phyloP scores from a whole-genome alignment of 2,329 filamentous ascomycete species.

The Ophiosphaerella herpotricha region DNA sequence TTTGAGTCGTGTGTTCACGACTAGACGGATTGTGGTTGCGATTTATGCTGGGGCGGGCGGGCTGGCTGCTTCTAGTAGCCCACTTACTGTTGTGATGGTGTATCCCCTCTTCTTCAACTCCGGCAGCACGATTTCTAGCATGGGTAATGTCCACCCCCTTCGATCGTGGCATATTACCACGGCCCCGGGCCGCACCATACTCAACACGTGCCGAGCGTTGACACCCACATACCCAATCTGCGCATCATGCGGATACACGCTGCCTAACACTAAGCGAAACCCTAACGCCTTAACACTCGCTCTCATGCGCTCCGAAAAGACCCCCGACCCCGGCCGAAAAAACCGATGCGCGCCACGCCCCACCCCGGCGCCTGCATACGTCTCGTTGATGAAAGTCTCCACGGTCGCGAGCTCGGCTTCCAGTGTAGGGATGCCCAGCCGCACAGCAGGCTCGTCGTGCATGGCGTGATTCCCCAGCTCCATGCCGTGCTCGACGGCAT shows the following conservation, averaged over 20 bases:
- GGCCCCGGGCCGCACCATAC: conserved; percentile 75
- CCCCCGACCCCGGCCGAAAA: conserved; percentile 83
- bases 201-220: conserved; percentile 79
- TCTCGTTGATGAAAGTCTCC: conserved; percentile 61
- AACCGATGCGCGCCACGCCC: conserved; percentile 61
- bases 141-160: conserved; percentile 79
- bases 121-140: conserved; percentile 74
- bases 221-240: conserved; percentile 71
- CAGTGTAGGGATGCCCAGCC: conserved; percentile 64
- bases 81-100: conserved; percentile 66
- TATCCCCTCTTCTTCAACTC: conserved; percentile 73
- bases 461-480: conserved; percentile 85
- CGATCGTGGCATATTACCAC: conserved; percentile 88
- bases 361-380: conserved; percentile 54
- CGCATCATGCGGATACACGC: conserved; percentile 90
- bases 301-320: conserved; percentile 76
- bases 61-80: conserved; percentile 17
- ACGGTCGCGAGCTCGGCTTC: conserved; percentile 67
- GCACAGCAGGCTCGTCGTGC: conserved; percentile 77
- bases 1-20: too few relatives aligned
- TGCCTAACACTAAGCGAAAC: conserved; percentile 77
- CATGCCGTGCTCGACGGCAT: conserved; percentile 59
- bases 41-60: too few relatives aligned
- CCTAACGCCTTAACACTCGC: conserved; percentile 62
- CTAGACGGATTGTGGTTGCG: too few relatives aligned